Evolutionary conservation across 192 early-diverging fungal genomes (phyloP).

Genomic region (Coemansia pectinata): DNA sequence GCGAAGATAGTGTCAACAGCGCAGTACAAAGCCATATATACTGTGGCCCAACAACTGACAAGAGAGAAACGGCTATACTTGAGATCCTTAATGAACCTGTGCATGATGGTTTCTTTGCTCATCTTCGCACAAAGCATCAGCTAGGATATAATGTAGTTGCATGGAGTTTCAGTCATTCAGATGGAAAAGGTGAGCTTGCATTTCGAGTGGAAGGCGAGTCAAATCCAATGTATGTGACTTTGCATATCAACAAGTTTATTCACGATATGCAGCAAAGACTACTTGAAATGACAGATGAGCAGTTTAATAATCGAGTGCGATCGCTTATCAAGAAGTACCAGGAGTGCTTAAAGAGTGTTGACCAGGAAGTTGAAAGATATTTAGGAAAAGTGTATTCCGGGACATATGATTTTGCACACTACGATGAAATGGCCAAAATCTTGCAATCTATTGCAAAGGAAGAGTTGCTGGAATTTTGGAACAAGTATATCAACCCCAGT

Average conservation of each 20-base stretch:
- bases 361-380: conserved; percentile 60
- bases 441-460: conserved; percentile 18
- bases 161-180: too few relatives aligned
- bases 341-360: conserved; percentile 69
- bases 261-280: conserved; percentile 38
- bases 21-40: not conserved
- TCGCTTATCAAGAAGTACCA: conserved; percentile 58
- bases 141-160: too few relatives aligned
- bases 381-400: conserved; percentile 63
- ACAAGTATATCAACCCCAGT: conserved; percentile 34
- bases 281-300: conserved; percentile 20
- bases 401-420: conserved; percentile 75
- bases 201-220: conserved; percentile 65
- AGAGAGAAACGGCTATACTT: conserved; percentile 20
- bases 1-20: not conserved
- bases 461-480: conserved; percentile 31
- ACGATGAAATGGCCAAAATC: not conserved
- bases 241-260: conserved; percentile 78
- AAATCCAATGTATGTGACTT: conserved; percentile 75
- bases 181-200: conserved; percentile 8
- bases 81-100: conserved; percentile 73
- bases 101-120: conserved; percentile 81
- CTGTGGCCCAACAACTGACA: not conserved
- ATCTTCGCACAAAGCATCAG: conserved; percentile 86
- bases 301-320: conserved; percentile 60